Conservation (phyloP, 208 protist species). For the Crithidia thermophila region DNA sequence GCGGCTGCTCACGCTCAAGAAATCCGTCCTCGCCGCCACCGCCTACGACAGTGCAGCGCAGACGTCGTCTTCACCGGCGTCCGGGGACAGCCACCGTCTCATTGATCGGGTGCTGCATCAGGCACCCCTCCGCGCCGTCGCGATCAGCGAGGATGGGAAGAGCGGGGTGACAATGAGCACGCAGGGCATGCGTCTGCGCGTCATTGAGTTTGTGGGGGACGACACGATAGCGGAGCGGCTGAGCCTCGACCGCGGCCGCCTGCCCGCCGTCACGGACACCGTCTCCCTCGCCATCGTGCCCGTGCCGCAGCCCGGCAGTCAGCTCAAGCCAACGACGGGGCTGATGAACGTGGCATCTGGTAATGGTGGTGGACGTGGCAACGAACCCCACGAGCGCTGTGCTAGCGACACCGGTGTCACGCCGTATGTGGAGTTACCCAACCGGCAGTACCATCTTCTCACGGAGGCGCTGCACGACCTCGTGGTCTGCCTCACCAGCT, state of each 20-base stretch:
- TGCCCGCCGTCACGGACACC: conserved; percentile 33
- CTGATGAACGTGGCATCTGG: not conserved
- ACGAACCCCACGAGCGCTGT: conserved; percentile 16
- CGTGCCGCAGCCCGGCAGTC: conserved; percentile 12
- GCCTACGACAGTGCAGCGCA: conserved; percentile 1
- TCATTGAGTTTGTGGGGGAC: conserved; percentile 53
- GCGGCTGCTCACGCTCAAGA: conserved; percentile 44
- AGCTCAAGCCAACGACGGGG: not conserved
- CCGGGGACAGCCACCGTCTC: conserved; percentile 22
- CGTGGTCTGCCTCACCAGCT: conserved; percentile 45
- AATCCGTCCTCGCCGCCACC: conserved; percentile 16
- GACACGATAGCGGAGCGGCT: conserved; percentile 31
- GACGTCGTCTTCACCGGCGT: not conserved
- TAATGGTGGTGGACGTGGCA: too few relatives aligned
- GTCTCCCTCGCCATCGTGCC: conserved; percentile 39
- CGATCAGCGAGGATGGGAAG: conserved; percentile 58
- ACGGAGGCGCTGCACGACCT: conserved; percentile 36
- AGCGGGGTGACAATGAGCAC: conserved; percentile 66
- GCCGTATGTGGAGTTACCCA: conserved; percentile 1
- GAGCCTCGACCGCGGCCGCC: conserved; percentile 44
- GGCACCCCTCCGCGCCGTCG: conserved; percentile 53
- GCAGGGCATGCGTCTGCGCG: conserved; percentile 51
- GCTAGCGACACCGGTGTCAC: conserved; percentile 7
- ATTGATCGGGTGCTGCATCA: conserved; percentile 36
- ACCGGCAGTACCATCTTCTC: conserved; percentile 27